These are phyloP conservation scores for Alternaria ethzedia DNA, from an alignment of 2,329 filamentous ascomycete genomes.

Conservation along the genomic window DNA sequence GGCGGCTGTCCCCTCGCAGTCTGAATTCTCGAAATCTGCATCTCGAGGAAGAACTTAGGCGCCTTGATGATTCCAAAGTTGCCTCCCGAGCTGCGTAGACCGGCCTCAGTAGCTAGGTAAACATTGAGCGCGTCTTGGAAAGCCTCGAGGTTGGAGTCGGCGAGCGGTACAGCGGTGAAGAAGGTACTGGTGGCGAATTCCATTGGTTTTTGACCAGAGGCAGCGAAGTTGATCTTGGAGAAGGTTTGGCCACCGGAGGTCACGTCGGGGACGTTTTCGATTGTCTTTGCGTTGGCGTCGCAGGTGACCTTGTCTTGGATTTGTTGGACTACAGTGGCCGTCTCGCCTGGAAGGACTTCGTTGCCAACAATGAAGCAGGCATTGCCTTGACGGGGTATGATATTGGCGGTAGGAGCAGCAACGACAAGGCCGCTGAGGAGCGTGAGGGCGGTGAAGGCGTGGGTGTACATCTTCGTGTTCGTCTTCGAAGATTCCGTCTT, in stretches of 20 bases:
- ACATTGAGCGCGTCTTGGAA: constrained; percentile 63
- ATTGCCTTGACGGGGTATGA: constrained; percentile 23
- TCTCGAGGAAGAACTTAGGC: constrained; percentile 68
- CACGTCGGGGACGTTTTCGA: constrained; percentile 64
- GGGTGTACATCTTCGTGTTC: constrained; percentile 21
- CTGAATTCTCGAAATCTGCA: constrained; percentile 65
- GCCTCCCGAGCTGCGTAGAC: constrained; percentile 61
- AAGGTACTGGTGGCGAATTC: constrained; percentile 63
- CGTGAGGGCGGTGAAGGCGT: constrained; percentile 15
- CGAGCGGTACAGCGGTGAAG: constrained; percentile 59
- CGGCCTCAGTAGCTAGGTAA: constrained; percentile 66
- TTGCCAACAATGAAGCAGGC: constrained; percentile 64
- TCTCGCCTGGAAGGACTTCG: constrained; percentile 59
- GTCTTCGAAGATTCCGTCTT: not conserved
- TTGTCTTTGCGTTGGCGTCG: constrained; percentile 55
- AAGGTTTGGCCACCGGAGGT: constrained; percentile 59
- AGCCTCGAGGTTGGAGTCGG: constrained; percentile 56
- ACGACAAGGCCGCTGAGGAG: constrained; percentile 20
- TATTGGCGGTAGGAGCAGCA: constrained; percentile 18
- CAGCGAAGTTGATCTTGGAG: constrained; percentile 63
- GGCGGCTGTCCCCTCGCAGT: constrained; percentile 65
- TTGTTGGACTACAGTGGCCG: constrained; percentile 51
- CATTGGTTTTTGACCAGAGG: constrained; percentile 57
- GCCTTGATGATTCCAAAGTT: constrained; percentile 62
- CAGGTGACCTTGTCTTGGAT: constrained; percentile 59